These are phyloP conservation scores for Verbascum thapsus DNA, from an alignment of 257 asterid genomes.

Conservation along the genomic window DNA sequence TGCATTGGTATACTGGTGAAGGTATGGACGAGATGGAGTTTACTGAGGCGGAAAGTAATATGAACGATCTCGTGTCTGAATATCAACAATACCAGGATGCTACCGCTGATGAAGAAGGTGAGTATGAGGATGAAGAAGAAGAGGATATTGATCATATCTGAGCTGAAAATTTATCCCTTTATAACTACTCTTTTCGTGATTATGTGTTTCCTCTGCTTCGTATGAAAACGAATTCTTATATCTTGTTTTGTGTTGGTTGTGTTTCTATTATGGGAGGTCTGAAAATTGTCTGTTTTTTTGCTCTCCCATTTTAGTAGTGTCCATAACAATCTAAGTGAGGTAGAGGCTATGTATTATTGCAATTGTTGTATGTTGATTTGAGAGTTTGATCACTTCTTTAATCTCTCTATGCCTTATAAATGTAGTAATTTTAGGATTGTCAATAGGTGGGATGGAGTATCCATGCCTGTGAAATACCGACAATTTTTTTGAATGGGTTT, in stretches of 20 bases:
- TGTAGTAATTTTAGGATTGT: too few relatives aligned
- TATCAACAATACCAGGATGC: slow-evolving; percentile 92
- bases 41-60: slow-evolving; percentile 78
- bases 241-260: slow-evolving; percentile 28
- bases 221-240: slow-evolving; percentile 13
- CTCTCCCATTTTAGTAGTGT: slow-evolving; percentile 20
- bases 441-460: too few relatives aligned
- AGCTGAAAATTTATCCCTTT: neutral
- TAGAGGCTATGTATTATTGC: slow-evolving; percentile 10
- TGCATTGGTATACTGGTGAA: slow-evolving; percentile 80
- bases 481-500: too few relatives aligned
- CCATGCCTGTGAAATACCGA: too few relatives aligned
- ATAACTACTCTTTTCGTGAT: neutral
- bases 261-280: slow-evolving; percentile 18
- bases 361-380: slow-evolving; percentile 24
- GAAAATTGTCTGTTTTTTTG: slow-evolving; percentile 21
- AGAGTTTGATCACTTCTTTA: neutral
- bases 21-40: slow-evolving; percentile 82
- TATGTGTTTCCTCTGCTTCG: slow-evolving; percentile 22
- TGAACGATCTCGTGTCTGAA: slow-evolving; percentile 82
- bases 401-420: too few relatives aligned
- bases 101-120: slow-evolving; percentile 75
- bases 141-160: slow-evolving; percentile 39
- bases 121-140: slow-evolving; percentile 61
- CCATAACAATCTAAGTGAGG: slow-evolving; percentile 6